Conservation (phyloP, 164 flowering plant genomes). For the Annona squamosa region DNA sequence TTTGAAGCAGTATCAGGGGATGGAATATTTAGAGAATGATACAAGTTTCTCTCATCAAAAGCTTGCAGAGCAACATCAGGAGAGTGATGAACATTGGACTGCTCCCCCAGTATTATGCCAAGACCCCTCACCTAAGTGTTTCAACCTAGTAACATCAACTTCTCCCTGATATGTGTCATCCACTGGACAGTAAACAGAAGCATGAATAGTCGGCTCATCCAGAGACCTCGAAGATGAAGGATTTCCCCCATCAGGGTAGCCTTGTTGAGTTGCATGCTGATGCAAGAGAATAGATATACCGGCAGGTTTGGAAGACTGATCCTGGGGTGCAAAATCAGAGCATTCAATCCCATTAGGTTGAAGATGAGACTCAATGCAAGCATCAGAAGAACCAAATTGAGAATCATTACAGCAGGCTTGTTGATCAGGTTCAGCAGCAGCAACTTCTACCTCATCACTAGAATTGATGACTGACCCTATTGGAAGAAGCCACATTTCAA, state of each 20-base stretch:
- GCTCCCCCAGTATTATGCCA: background rate
- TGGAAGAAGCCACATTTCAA: constrained; percentile 18
- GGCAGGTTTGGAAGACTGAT: background rate
- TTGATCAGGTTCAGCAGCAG: background rate
- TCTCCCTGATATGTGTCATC: background rate
- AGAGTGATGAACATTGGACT: no score
- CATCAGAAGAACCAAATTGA: background rate
- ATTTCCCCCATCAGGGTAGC: background rate
- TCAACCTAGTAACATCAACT: background rate
- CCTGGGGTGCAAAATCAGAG: background rate
- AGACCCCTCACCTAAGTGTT: constrained; percentile 1
- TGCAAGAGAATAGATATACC: background rate
- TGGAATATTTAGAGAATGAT: background rate
- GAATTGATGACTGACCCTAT: constrained; percentile 5
- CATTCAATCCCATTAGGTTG: constrained; percentile 11
- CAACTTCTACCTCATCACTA: background rate
- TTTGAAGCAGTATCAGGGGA: background rate
- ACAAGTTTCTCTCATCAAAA: background rate
- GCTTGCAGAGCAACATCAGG: background rate
- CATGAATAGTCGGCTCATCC: background rate
- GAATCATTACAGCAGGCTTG: background rate
- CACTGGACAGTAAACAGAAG: background rate
- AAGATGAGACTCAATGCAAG: constrained; percentile 3
- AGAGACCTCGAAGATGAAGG: background rate
- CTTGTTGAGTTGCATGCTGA: background rate